Conservation (phyloP, 768 basidiomycete genomes). For the Agrocybe chaxingu region DNA sequence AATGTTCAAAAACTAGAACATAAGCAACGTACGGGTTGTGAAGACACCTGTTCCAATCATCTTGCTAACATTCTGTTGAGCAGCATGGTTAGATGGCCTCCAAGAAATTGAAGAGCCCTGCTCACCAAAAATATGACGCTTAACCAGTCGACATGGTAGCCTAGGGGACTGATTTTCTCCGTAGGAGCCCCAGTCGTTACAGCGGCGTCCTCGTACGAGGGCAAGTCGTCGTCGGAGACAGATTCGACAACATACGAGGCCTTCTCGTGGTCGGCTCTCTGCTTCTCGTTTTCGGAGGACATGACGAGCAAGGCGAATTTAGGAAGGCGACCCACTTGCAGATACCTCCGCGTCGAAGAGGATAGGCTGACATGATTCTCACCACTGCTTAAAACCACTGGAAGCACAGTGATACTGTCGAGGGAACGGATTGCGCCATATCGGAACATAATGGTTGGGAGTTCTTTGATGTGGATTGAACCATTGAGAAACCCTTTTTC, state of each 20-base stretch:
- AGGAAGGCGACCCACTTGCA: background rate
- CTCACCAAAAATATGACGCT: conserved; percentile 20
- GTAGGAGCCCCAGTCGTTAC: conserved; percentile 23
- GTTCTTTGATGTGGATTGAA: conserved; percentile 10
- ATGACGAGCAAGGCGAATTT: conserved; percentile 7
- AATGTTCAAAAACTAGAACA: background rate
- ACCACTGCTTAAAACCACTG: background rate
- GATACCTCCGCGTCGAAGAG: background rate
- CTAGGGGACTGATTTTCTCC: conserved; percentile 28
- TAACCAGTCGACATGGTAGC: conserved; percentile 27
- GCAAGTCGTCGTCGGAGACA: conserved; percentile 14
- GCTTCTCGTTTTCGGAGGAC: conserved; percentile 12
- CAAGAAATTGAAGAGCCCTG: background rate
- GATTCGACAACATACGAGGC: conserved; percentile 5
- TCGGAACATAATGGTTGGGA: conserved; percentile 9
- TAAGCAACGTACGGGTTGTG: conserved; percentile 21
- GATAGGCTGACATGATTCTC: background rate
- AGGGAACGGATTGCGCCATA: conserved; percentile 17
- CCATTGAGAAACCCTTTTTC: conserved; percentile 1
- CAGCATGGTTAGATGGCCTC: no score
- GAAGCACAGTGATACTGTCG: background rate
- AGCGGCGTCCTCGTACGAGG: conserved; percentile 24
- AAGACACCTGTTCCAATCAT: conserved; percentile 39
- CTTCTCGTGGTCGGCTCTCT: conserved; percentile 13
- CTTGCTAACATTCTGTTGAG: conserved; percentile 27